A percentile compares a stretch with the other conserved stretches of the same genome.
These are phyloP conservation scores for Lichenothelia convexa DNA, from an alignment of 495 filamentous ascomycete genomes.

Conservation along the genomic window DNA sequence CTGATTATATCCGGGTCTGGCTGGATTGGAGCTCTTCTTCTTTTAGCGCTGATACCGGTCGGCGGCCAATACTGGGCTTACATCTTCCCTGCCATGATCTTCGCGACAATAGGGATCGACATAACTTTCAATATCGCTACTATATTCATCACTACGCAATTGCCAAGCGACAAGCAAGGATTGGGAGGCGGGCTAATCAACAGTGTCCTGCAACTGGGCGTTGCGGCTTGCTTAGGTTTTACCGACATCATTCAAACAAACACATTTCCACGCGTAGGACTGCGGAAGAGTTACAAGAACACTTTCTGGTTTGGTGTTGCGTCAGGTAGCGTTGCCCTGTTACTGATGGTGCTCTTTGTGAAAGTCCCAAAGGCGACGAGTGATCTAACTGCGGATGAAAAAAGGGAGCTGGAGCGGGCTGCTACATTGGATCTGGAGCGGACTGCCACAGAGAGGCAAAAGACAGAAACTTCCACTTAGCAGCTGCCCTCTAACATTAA, in stretches of 20 bases:
- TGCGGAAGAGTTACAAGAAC: conserved; percentile 38
- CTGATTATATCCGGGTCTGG: not conserved
- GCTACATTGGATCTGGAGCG: too few species aligned
- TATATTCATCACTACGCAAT: conserved; percentile 62
- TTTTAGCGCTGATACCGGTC: not conserved
- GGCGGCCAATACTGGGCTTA: not conserved
- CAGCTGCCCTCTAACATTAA: too few species aligned
- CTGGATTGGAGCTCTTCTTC: not conserved
- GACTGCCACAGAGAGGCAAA: too few species aligned
- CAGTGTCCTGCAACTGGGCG: conserved; percentile 33
- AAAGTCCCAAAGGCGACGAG: not conserved
- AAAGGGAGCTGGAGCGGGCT: not conserved
- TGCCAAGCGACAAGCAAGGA: conserved; percentile 53
- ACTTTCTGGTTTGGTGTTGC: conserved; percentile 56
- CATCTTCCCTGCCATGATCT: not conserved
- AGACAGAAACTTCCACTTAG: too few species aligned
- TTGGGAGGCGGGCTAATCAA: conserved; percentile 57
- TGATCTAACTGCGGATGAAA: not conserved
- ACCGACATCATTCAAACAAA: conserved; percentile 50
- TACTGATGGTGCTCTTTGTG: not conserved
- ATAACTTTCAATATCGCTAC: conserved; percentile 71
- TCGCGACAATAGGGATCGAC: conserved; percentile 45
- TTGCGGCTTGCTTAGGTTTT: conserved; percentile 60
- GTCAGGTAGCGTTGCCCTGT: conserved; percentile 20
- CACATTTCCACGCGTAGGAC: conserved; percentile 22